These are phyloP conservation scores for Ophiostoma tasmaniense DNA, from an alignment of 2,329 filamentous ascomycete genomes.

Conservation along the genomic window DNA sequence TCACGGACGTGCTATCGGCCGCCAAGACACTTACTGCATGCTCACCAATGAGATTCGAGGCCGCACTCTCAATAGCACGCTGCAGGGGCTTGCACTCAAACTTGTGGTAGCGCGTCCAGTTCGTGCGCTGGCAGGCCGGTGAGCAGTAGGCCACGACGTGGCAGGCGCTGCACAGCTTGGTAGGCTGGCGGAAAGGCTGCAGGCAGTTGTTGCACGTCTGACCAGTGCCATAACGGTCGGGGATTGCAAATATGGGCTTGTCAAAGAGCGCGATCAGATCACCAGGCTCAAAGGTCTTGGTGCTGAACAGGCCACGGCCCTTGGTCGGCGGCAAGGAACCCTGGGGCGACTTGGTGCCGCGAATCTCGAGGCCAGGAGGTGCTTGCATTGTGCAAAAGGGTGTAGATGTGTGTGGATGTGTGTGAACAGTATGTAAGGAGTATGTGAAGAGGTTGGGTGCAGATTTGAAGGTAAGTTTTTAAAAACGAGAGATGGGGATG, in stretches of 20 bases:
- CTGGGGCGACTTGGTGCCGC: constrained; percentile 16
- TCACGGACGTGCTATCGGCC: background rate
- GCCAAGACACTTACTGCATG: background rate
- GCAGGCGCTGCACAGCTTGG: constrained; percentile 44
- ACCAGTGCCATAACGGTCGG: constrained; percentile 35
- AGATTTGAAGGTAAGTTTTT: background rate
- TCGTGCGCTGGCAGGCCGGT: constrained; percentile 42
- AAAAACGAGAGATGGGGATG: background rate
- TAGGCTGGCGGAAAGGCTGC: constrained; percentile 13
- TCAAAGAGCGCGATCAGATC: constrained; percentile 38
- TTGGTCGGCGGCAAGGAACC: constrained; percentile 5
- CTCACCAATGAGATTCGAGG: background rate
- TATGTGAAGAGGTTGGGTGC: too few relatives aligned
- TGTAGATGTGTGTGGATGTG: too few relatives aligned
- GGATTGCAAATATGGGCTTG: constrained; percentile 39
- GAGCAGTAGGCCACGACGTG: constrained; percentile 47
- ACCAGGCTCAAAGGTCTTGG: constrained; percentile 36
- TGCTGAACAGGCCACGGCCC: constrained; percentile 38
- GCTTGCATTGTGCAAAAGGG: constrained; percentile 12
- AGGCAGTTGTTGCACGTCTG: constrained; percentile 45
- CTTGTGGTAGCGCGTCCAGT: constrained; percentile 46
- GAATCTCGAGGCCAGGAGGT: constrained; percentile 20
- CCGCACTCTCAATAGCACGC: constrained; percentile 28
- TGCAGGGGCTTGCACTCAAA: constrained; percentile 43
- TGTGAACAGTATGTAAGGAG: too few relatives aligned